Evolutionary conservation across 176 grass and related monocot species (phyloP), one percentile per base, ranked within the genome.

Genomic region (Triticum aestivum): DNA sequence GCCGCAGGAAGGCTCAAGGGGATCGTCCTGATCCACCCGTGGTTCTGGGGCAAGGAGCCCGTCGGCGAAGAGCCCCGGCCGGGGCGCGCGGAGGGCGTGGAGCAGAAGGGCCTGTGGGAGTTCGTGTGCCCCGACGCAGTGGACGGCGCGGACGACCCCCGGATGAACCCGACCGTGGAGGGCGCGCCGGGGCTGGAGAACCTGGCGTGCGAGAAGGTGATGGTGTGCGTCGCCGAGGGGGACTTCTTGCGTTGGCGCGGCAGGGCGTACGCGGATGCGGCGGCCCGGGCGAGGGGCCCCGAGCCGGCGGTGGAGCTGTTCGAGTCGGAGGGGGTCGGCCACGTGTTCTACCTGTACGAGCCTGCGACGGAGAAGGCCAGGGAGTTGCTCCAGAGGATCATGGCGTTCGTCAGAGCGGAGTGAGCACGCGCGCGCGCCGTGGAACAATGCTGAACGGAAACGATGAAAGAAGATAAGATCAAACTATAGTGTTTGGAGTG

Each of bases 261-360:
- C 4, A 85, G 45, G 56, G 65, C 45, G 38, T 94, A 94, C 75
- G 89, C 87, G 24, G 89, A 86, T 61, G 83, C 68, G 39, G 88
- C 67, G 79, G 86, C 63, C 82, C 41, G 30, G 62, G 80, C 68
- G 27, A 79, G 33, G 41, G 54, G 73, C 0, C 9, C 42, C 51
- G 73, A 72, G 56, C 17, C 39, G 66, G 29, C 51, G 4, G 91
- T 71, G 69, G 88, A 89, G 76, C 75, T 92, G 61, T 65, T 92
- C 26, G 89, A 94, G 21, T 79, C 84, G 34, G n/a, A 69, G 20
- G 84, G 89, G 4, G 80, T 89, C 54, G 80, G 87, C 6, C 92
- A 91, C 69, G 87, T 89, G 20, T 91, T 91, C 71, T 73, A 87
- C 84, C 84, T 91, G 41, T 33, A 77, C 42, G 87, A 94, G 21